Conservation (phyloP, 2,329 filamentous ascomycete species). For the Passalora sequoiae region DNA sequence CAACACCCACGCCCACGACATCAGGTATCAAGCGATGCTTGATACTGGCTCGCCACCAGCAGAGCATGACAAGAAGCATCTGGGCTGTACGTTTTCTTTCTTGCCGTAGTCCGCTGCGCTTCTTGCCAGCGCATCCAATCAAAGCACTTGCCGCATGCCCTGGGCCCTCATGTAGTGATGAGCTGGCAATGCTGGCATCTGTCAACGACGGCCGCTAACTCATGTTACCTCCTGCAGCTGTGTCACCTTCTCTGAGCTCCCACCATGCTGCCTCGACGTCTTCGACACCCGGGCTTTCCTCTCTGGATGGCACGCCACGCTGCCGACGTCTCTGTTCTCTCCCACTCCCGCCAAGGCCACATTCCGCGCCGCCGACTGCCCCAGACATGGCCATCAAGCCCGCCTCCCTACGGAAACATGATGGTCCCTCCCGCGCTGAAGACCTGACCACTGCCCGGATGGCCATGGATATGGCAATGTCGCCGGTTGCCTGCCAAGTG, state of each 20-base stretch:
- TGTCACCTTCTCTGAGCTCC: conserved; percentile 28
- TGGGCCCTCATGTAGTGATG: conserved; percentile 29
- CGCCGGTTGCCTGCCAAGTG: too few relatives aligned
- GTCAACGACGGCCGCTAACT: conserved; percentile 31
- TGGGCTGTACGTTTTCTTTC: conserved; percentile 23
- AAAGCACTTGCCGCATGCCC: conserved; percentile 19
- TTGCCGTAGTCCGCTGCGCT: conserved; percentile 18
- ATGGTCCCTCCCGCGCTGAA: neutral
- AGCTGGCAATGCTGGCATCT: conserved; percentile 33
- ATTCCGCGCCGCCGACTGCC: conserved; percentile 12
- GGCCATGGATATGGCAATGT: too few relatives aligned
- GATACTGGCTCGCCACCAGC: conserved; percentile 23
- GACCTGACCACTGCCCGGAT: too few relatives aligned
- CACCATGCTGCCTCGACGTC: conserved; percentile 24
- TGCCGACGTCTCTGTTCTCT: conserved; percentile 20
- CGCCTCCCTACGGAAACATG: conserved; percentile 6
- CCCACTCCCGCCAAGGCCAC: conserved; percentile 11
- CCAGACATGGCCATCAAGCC: conserved; percentile 23
- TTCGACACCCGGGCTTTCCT: conserved; percentile 22
- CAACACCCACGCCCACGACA: conserved; percentile 9
- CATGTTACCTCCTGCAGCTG: conserved; percentile 29
- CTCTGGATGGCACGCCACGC: conserved; percentile 22
- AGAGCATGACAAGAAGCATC: conserved; percentile 14
- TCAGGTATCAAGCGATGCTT: conserved; percentile 22
- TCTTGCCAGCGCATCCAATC: conserved; percentile 21